These are phyloP conservation scores for Gastrodia elata DNA, from an alignment of 106 monocot species.

Conservation along the genomic window DNA sequence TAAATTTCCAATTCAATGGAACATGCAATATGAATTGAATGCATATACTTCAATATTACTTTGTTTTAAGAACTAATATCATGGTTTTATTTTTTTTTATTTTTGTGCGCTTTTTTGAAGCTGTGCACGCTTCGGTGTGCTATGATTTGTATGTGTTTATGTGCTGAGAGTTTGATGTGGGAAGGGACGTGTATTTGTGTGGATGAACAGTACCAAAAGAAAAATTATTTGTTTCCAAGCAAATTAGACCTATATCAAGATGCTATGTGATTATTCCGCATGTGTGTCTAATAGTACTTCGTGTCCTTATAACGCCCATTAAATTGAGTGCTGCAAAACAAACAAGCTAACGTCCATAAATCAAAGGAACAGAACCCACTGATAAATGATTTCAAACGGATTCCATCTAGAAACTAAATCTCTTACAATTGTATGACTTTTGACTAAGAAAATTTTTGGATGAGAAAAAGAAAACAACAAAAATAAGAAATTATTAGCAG, in stretches of 20 bases:
- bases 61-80: no score
- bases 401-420: not conserved
- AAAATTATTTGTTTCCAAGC: not conserved
- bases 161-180: no score
- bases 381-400: not conserved
- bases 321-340: not conserved
- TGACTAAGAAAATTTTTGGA: not conserved
- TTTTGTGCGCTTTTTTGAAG: no score
- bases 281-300: not conserved
- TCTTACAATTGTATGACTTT: not conserved
- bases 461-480: not conserved
- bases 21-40: no score
- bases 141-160: no score
- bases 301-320: not conserved
- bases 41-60: no score
- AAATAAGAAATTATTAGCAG: not conserved
- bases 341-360: not conserved
- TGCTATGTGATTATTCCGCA: not conserved
- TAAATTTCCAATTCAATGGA: not conserved
- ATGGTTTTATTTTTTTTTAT: no score
- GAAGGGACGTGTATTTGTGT: no score
- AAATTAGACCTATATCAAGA: not conserved
- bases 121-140: no score
- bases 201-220: no score
- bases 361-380: not conserved